A percentile compares a stretch with the other conserved stretches of the same genome.
Evolutionary conservation across 202 grass and related monocot genomes (phyloP).

Genomic region (Setaria viridis): DNA sequence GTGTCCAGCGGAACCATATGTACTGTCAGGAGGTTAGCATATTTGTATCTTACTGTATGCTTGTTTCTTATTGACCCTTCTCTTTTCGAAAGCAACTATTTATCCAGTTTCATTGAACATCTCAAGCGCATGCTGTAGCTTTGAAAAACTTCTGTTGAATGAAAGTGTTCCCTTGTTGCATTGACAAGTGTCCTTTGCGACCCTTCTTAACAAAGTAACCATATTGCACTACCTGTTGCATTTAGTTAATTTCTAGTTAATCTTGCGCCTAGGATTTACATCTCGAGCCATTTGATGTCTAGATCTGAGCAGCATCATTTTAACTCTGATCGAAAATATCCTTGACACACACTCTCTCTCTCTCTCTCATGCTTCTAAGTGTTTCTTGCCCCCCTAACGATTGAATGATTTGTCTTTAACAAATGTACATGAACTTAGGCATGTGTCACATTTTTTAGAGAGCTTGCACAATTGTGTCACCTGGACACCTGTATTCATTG

Average conservation of each 20-base stretch:
- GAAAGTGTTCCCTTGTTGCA: slow-evolving; percentile 1
- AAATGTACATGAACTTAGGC: too few relatives aligned
- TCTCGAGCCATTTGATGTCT: not conserved
- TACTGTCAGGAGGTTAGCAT: slow-evolving; percentile 86
- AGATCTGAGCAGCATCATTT: not conserved
- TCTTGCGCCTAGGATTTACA: not conserved
- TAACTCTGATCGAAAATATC: not conserved
- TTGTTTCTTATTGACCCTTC: not conserved
- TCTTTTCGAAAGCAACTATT: slow-evolving; percentile 21
- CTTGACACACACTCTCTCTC: not conserved
- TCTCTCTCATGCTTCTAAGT: too few relatives aligned
- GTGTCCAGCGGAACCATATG: slow-evolving; percentile 91
- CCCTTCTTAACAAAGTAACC: not conserved
- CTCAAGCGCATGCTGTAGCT: not conserved
- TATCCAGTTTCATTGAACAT: not conserved
- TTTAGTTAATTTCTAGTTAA: not conserved
- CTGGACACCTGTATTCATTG: not conserved
- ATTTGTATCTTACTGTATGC: slow-evolving; percentile 16
- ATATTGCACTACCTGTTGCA: not conserved
- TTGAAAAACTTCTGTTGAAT: not conserved
- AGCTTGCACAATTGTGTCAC: not conserved
- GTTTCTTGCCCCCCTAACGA: too few relatives aligned
- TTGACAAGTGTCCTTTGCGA: not conserved
- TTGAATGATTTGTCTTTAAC: too few relatives aligned
- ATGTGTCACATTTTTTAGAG: not conserved